Base-by-base conservation (phyloP, 176 grass and related monocot genomes). In the Poa pratensis region DNA sequence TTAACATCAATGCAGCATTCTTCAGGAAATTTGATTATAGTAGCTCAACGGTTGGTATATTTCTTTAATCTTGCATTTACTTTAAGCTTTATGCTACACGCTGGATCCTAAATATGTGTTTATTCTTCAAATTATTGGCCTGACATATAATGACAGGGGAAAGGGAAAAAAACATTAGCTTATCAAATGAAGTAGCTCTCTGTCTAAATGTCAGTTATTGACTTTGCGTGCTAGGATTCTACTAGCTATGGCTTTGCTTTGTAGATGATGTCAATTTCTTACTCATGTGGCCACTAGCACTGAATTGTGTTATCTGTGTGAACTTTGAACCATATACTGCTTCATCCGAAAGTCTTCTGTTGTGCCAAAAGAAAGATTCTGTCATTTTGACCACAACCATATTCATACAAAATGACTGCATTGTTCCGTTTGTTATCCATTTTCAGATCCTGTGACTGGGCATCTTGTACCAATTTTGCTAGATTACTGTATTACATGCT, bases 1-100 rank as follows among this genome's bases (percentile, higher is more conserved):
- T 98, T 67, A 88, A 17, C 78, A 90, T 95, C 85, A 94, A 95
- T 84, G 87, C 93, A 48, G 78, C 91, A 69, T 98, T 98, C 85
- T 94, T 98, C 73, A 82, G 83, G 76, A 98, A 90, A 51, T 98
- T 98, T 84, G 89, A 98, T 85, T 98, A 98, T 91, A 95, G 89
- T 17, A 98, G 63, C 51, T 87, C 96, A 86, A 89, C 73, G 93
- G 96, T 95, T 83, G 79, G 76, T 89, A 81, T 69, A 86, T 68
- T 80, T 73, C 34, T 80, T 71, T 78, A 74, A 19, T 43, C 57
- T 81, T 17, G 9, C 9, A n/a, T 26, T 35, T 76, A 35, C 40
- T 80, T 26, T 57, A 37, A 62, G 45, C 70, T 43, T 72, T 27
- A 20, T 74, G 64, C 27, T 6, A 45, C 12, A 54, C 9, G 22